Conservation (phyloP, 768 basidiomycete species). For the Russula foetens region DNA sequence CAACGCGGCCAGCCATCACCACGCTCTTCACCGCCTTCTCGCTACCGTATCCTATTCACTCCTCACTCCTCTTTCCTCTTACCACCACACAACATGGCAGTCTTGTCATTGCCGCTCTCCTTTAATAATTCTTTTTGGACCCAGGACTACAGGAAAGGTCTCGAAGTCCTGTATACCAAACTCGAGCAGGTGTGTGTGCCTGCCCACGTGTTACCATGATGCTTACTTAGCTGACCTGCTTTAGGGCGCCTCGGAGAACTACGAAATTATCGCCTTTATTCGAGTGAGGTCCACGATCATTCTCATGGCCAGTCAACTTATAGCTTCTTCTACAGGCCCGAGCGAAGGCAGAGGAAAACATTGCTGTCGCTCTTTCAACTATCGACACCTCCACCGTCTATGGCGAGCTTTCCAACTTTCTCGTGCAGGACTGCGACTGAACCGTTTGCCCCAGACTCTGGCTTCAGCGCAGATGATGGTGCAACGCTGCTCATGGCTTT, state of each 20-base stretch:
- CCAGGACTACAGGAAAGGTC: conserved; percentile 77
- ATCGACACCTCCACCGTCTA: conserved; percentile 38
- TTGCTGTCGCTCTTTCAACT: conserved; percentile 51
- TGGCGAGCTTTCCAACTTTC: conserved; percentile 30
- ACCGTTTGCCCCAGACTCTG: conserved; percentile 36
- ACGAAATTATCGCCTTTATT: conserved; percentile 77
- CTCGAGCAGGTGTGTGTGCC: conserved; percentile 58
- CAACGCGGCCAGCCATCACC: neutral
- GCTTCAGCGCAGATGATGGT: conserved; percentile 75
- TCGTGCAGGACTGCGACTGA: neutral
- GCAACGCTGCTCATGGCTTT: conserved; percentile 76
- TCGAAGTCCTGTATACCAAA: conserved; percentile 68
- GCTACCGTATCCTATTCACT: too few species aligned
- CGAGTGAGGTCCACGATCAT: conserved; percentile 44
- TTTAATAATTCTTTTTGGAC: conserved; percentile 96
- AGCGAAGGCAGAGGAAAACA: conserved; percentile 55
- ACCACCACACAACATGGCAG: conserved; percentile 52
- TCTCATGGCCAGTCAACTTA: conserved; percentile 4
- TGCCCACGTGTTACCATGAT: conserved; percentile 2
- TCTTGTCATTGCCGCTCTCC: conserved; percentile 78
- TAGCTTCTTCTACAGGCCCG: conserved; percentile 47
- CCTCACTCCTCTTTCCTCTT: neutral
- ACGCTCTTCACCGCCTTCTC: neutral
- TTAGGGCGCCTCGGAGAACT: conserved; percentile 77
- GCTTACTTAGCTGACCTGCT: conserved; percentile 18